Conservation (phyloP, 768 basidiomycete species). For the Lactarius hengduanensis region DNA sequence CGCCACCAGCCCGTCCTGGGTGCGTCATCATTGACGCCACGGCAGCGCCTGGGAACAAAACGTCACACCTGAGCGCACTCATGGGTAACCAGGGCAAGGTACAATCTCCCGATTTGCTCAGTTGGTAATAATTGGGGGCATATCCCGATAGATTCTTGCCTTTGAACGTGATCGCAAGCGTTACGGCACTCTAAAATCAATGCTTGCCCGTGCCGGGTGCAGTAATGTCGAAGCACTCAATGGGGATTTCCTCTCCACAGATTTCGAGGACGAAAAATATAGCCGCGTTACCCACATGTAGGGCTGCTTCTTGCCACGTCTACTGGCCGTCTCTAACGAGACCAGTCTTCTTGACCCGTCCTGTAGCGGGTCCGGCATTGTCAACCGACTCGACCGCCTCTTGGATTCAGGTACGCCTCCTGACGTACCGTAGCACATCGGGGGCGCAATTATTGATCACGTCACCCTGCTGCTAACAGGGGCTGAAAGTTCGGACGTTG, state of each 20-base stretch:
- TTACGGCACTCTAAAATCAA: conserved; percentile 77
- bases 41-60: conserved; percentile 97
- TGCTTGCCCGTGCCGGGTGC: conserved; percentile 85
- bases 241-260: conserved; percentile 79
- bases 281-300: conserved; percentile 81
- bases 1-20: conserved; percentile 56
- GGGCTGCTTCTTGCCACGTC: conserved; percentile 34
- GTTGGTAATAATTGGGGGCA: conserved; percentile 1
- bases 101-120: conserved; percentile 10
- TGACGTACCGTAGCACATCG: background rate
- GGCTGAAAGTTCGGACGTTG: conserved; percentile 51
- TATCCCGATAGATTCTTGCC: conserved; percentile 60
- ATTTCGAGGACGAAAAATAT: conserved; percentile 65
- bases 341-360: conserved; percentile 89
- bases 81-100: conserved; percentile 85
- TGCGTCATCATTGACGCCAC: conserved; percentile 86
- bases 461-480: conserved; percentile 35
- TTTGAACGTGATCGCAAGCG: conserved; percentile 86
- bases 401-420: conserved; percentile 60
- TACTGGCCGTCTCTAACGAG: background rate
- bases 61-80: conserved; percentile 86
- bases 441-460: conserved; percentile 13
- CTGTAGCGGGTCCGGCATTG: conserved; percentile 92
- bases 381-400: conserved; percentile 85
- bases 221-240: conserved; percentile 74